phyloP scores from a whole-genome alignment of 176 grass and related monocot genomes.

The Bromus sterilis region DNA sequence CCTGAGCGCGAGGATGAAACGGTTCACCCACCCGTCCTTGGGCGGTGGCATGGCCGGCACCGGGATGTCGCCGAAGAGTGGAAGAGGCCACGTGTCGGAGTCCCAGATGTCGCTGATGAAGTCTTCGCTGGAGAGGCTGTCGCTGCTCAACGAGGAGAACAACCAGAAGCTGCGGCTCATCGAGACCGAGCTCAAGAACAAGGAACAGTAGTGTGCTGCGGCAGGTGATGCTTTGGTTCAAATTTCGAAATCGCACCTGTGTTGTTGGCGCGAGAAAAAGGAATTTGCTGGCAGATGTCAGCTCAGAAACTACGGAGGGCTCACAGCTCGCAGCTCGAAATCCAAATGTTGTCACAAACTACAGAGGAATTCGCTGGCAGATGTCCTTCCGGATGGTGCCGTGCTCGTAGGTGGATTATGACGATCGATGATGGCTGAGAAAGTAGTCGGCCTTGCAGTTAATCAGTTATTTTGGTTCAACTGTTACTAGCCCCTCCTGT shows the following conservation, averaged over 20 bases:
- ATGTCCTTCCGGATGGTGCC: too few relatives aligned
- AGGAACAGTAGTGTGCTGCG: constrained; percentile 35
- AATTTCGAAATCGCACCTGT: background rate
- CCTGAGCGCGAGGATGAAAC: constrained; percentile 60
- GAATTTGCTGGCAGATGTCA: background rate
- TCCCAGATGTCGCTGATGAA: constrained; percentile 67
- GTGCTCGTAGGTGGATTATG: too few relatives aligned
- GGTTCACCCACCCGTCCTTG: constrained; percentile 13
- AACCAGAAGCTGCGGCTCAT: constrained; percentile 66
- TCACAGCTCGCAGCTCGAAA: too few relatives aligned
- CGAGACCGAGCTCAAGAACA: constrained; percentile 53
- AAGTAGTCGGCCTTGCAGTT: too few relatives aligned
- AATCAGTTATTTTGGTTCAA: too few relatives aligned
- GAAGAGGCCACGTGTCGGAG: constrained; percentile 39
- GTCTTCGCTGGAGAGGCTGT: constrained; percentile 69
- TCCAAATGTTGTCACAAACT: too few relatives aligned
- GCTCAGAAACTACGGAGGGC: background rate
- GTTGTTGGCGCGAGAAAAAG: background rate
- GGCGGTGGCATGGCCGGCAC: background rate
- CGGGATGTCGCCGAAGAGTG: background rate
- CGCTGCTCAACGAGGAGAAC: constrained; percentile 70
- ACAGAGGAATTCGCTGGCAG: too few relatives aligned
- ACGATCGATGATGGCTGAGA: too few relatives aligned
- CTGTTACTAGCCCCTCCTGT: too few relatives aligned
- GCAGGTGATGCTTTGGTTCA: background rate